A percentile compares a stretch with the other conserved stretches of the same genome.
These are phyloP conservation scores for Amaranthus tricolor DNA, from an alignment of 179 eudicot species.

Conservation along the genomic window DNA sequence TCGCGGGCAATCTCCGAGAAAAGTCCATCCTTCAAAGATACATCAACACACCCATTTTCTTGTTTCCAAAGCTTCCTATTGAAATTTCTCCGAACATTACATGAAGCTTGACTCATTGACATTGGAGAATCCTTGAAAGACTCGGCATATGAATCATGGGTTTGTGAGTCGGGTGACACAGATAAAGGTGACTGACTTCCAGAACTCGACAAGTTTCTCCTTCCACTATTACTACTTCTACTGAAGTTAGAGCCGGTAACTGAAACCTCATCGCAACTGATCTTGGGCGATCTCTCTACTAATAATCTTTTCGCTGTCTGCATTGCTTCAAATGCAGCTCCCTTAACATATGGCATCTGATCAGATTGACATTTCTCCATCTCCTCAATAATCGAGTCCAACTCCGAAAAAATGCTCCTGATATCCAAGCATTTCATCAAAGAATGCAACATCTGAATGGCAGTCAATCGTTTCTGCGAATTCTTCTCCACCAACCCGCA, in stretches of 20 bases:
- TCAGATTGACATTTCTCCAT: constrained; percentile 90
- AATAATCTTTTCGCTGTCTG: constrained; percentile 64
- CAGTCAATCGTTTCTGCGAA: constrained; percentile 72
- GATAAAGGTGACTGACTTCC: constrained; percentile 54
- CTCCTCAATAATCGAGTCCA: constrained; percentile 56
- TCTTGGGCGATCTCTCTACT: constrained; percentile 49
- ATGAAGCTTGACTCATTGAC: constrained; percentile 44
- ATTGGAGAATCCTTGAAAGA: constrained; percentile 58
- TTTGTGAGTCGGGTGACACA: constrained; percentile 79
- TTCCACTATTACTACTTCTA: constrained; percentile 35
- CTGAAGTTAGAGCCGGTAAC: constrained; percentile 57
- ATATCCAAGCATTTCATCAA: constrained; percentile 86
- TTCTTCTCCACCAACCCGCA: constrained; percentile 43
- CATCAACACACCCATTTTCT: constrained; percentile 45
- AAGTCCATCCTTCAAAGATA: constrained; percentile 50
- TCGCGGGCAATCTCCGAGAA: constrained; percentile 48
- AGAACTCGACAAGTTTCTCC: constrained; percentile 42
- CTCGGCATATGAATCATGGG: constrained; percentile 58
- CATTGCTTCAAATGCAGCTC: constrained; percentile 92
- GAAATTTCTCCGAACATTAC: constrained; percentile 40
- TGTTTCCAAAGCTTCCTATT: constrained; percentile 61
- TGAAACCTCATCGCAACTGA: constrained; percentile 51
- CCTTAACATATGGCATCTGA: constrained; percentile 73
- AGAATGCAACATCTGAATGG: constrained; percentile 91
- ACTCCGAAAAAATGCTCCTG: constrained; percentile 64